phyloP scores from a whole-genome alignment of 345 rosid species.

The Isatis tinctoria region DNA sequence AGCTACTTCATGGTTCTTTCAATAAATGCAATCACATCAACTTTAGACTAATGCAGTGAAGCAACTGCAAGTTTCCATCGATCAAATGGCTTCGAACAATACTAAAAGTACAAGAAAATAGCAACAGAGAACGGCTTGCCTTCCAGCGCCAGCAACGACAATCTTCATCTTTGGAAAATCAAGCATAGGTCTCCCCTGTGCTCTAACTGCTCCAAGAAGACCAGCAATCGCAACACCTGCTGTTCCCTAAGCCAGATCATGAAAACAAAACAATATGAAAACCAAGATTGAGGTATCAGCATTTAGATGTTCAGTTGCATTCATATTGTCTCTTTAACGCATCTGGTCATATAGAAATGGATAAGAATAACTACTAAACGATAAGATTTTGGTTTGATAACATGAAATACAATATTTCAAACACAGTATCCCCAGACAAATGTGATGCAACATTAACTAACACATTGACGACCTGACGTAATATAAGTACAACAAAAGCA shows the following conservation, averaged over 20 bases:
- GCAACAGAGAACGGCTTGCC: slow-evolving; percentile 36
- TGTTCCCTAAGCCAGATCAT: no score
- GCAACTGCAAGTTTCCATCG: not conserved
- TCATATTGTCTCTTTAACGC: no score
- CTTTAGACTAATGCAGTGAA: slow-evolving; percentile 1
- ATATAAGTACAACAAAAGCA: not conserved
- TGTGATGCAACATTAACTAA: no score
- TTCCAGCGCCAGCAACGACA: slow-evolving; percentile 99
- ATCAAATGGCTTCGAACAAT: not conserved
- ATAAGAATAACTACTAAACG: no score
- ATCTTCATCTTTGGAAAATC: slow-evolving; percentile 97
- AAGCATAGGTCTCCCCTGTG: slow-evolving; percentile 94
- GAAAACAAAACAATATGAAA: no score
- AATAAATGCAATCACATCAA: not conserved
- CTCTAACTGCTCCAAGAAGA: slow-evolving; percentile 98
- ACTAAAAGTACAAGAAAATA: not conserved
- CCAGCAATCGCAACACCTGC: slow-evolving; percentile 73
- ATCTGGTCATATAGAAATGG: no score
- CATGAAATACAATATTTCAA: no score
- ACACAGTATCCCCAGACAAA: no score
- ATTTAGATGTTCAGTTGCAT: no score
- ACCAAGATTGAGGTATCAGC: no score
- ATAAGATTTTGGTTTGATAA: no score
- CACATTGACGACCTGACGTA: no score
- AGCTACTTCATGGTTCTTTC: not conserved